Conservation (phyloP, 2,329 filamentous ascomycete species). For the Elsinoe arachidis region DNA sequence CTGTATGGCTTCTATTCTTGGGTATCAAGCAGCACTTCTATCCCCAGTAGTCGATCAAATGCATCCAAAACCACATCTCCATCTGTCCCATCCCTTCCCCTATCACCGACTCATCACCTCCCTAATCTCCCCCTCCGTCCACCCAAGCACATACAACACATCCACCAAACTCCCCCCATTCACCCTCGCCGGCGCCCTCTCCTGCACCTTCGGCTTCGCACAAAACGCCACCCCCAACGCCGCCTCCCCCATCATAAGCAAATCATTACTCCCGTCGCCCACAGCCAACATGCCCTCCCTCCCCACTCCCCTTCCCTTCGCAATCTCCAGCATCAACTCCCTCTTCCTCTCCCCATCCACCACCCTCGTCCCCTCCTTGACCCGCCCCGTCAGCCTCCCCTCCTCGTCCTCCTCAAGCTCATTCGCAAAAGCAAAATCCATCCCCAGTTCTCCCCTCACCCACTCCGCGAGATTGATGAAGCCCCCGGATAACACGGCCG, state of each 20-base stretch:
- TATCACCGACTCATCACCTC: conserved; percentile 13
- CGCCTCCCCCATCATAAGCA: conserved; percentile 68
- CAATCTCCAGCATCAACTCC: conserved; percentile 62
- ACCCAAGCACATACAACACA: conserved; percentile 63
- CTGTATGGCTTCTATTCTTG: conserved; percentile 11
- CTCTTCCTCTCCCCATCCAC: conserved; percentile 69
- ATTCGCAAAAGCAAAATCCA: conserved; percentile 86
- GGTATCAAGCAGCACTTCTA: conserved; percentile 11
- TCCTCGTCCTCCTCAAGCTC: conserved; percentile 58
- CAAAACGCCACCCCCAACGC: conserved; percentile 76
- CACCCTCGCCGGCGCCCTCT: conserved; percentile 62
- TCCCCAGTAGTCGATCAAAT: conserved; percentile 2
- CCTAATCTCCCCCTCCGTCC: conserved; percentile 22
- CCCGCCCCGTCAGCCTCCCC: conserved; percentile 58
- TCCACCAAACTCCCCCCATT: conserved; percentile 65
- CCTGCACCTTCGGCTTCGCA: conserved; percentile 73
- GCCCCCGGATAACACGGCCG: conserved; percentile 84
- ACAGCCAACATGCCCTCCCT: conserved; percentile 63
- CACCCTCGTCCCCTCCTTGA: conserved; percentile 60
- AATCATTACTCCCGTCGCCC: conserved; percentile 74
- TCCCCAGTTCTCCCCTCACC: conserved; percentile 69
- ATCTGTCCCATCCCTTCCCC: neutral
- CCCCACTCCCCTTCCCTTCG: conserved; percentile 55
- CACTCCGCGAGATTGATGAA: conserved; percentile 84
- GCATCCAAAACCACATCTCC: neutral